phyloP scores from a whole-genome alignment of 768 basidiomycete genomes.

The Cyclocybe aegerita region DNA sequence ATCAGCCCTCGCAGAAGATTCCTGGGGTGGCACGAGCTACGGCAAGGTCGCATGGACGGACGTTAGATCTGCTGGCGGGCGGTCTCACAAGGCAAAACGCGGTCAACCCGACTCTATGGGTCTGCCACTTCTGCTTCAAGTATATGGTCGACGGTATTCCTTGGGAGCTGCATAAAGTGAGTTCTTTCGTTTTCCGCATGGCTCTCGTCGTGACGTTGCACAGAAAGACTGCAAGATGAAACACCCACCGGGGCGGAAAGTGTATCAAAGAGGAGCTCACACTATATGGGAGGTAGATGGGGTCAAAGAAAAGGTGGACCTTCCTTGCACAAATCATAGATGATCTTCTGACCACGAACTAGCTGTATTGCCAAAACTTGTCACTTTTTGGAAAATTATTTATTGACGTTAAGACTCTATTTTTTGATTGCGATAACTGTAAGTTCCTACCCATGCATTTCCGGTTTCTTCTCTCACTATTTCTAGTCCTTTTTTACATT shows the following conservation, averaged over 20 bases:
- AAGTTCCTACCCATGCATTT: constrained; percentile 21
- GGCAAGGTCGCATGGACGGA: constrained; percentile 65
- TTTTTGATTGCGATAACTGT: constrained; percentile 90
- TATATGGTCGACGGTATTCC: constrained; percentile 78
- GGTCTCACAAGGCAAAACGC: constrained; percentile 50
- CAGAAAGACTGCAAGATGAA: constrained; percentile 67
- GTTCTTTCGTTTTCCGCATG: constrained; percentile 19
- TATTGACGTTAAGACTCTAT: constrained; percentile 95
- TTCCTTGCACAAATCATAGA: constrained; percentile 11
- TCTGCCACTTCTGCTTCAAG: constrained; percentile 95
- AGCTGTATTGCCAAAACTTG: constrained; percentile 97
- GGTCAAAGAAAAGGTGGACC: constrained; percentile 68
- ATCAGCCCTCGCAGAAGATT: constrained; percentile 33
- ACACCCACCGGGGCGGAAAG: constrained; percentile 84
- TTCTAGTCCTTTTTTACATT: constrained; percentile 85
- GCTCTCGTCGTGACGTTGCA: neutral
- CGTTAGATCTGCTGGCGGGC: constrained; percentile 70
- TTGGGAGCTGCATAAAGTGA: constrained; percentile 70
- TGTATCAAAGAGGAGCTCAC: constrained; percentile 88
- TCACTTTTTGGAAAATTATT: constrained; percentile 98
- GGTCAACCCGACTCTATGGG: constrained; percentile 65
- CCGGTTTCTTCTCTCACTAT: constrained; percentile 1
- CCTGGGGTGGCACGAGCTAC: constrained; percentile 50
- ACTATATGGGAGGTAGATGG: constrained; percentile 97
- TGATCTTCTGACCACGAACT: constrained; percentile 3